Conservation (phyloP, 108 stramenopile genomes). For the Skeletonema grethae region DNA sequence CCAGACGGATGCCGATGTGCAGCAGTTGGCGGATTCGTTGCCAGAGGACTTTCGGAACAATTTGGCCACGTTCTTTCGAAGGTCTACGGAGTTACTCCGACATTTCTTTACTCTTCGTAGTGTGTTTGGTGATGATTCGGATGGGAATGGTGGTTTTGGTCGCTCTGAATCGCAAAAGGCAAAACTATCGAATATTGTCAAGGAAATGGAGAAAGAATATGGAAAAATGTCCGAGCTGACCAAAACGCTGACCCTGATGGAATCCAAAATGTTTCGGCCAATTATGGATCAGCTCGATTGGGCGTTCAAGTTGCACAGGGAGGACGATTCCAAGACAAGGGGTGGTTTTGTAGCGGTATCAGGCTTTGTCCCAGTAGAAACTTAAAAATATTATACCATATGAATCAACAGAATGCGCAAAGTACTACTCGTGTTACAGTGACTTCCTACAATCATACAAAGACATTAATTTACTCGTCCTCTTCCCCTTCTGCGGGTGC, state of each 20-base stretch:
- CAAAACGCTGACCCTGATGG: slow-evolving; percentile 41
- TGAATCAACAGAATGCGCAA: not conserved
- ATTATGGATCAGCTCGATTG: slow-evolving; percentile 91
- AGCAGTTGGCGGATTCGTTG: slow-evolving; percentile 64
- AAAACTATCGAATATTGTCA: slow-evolving; percentile 71
- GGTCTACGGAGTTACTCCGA: slow-evolving; percentile 79
- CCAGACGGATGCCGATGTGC: slow-evolving; percentile 77
- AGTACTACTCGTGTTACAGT: not conserved
- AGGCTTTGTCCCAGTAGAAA: slow-evolving; percentile 40
- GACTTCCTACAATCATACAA: not conserved
- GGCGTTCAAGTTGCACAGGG: slow-evolving; percentile 84
- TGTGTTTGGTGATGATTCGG: slow-evolving; percentile 34
- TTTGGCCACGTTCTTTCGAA: slow-evolving; percentile 78
- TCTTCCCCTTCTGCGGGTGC: not conserved
- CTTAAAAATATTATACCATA: not conserved
- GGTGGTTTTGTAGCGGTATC: slow-evolving; percentile 72
- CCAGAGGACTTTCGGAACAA: slow-evolving; percentile 75
- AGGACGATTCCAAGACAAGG: slow-evolving; percentile 60
- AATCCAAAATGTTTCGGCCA: slow-evolving; percentile 78
- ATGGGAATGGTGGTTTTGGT: slow-evolving; percentile 36
- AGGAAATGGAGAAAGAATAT: slow-evolving; percentile 72
- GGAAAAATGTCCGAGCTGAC: slow-evolving; percentile 68
- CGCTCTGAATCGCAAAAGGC: slow-evolving; percentile 40
- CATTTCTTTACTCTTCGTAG: slow-evolving; percentile 85
- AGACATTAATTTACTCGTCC: not conserved